Base-by-base conservation (phyloP, 116 monocot genomes). In the Posidonia oceanica region DNA sequence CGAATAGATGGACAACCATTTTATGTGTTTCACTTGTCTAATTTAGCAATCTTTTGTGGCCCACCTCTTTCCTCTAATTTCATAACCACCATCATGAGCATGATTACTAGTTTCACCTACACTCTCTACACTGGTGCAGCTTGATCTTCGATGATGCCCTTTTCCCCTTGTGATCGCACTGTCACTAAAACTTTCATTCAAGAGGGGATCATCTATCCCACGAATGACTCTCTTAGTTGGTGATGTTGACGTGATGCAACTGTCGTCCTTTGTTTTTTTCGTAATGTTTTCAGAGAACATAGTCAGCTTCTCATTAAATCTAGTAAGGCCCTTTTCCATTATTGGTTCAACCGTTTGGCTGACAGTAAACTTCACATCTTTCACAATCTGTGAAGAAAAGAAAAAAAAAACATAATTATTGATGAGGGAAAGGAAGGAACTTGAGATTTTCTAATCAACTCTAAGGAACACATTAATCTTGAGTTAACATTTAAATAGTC, bases 321-420 rank as follows among this genome's bases (percentile, higher is more conserved):
- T 60, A 12, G 85, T 87, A 61, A 29, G 29, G 29, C 90, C 66
- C 15, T 90, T 87, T 71, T 94, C 90, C 80, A 90, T 90, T 87
- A 94, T 82, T 12, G 96, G 96, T 54, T 89, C 96, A 61, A 89
- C 89, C 0, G 91, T 91, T 20, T 96, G 96, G 36, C 39, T 91
- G 57, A 96, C 85, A 0, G 96, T 91, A 59, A 96, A 96, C 82
- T 87, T 96, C 60, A 96, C 76, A 80, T 96, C 96, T 75, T 87
- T 91, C 44, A 91, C 86, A 71, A 96, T 96, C 95, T 96, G 75
- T 63, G 5, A 63, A 29, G 37, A 36, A 37, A 63, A 29, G 15
- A 57, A 4, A 57, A n/a, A 15, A 57, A 57, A n/a, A 20, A 57
- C 57, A 7, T 20, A 20, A 57, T 4, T n/a, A 6, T 57, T 29